Conservation (phyloP, 768 basidiomycete species). For the Collybia nuda region DNA sequence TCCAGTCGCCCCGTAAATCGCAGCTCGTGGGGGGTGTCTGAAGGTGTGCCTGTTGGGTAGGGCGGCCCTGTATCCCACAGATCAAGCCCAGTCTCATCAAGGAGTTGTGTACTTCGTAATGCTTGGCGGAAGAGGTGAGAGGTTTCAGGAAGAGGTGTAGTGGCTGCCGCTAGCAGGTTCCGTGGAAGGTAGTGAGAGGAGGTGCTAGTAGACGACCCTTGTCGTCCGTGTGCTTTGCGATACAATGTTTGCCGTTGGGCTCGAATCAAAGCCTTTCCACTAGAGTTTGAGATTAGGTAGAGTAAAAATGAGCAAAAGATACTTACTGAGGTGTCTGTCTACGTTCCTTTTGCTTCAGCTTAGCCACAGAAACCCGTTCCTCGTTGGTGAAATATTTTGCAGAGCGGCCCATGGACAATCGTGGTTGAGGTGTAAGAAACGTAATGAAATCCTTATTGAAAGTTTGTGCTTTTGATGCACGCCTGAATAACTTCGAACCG, state of each 20-base stretch:
- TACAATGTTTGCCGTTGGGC: background rate
- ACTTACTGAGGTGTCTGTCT: constrained; percentile 1
- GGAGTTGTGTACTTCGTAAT: background rate
- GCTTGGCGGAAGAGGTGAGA: background rate
- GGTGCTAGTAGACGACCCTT: background rate
- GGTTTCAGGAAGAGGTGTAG: background rate
- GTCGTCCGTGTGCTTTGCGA: background rate
- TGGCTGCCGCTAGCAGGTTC: background rate
- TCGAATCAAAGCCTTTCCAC: background rate
- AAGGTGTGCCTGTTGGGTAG: constrained; percentile 2
- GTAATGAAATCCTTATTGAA: background rate
- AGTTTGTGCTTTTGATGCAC: constrained; percentile 1
- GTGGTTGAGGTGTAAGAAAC: background rate
- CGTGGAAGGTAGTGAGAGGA: background rate
- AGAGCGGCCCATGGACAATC: background rate
- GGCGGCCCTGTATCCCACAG: constrained; percentile 1
- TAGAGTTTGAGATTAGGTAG: background rate
- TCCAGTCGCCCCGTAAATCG: background rate
- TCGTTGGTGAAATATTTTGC: background rate
- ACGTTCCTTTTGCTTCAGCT: background rate
- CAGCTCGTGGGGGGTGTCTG: background rate
- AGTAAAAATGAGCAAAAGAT: background rate
- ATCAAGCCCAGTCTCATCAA: background rate
- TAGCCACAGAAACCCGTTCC: background rate
- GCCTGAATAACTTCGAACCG: background rate